These are phyloP conservation scores for Malassezia brasiliensis DNA, from an alignment of 1,284 basidiomycete genomes.

Conservation along the genomic window DNA sequence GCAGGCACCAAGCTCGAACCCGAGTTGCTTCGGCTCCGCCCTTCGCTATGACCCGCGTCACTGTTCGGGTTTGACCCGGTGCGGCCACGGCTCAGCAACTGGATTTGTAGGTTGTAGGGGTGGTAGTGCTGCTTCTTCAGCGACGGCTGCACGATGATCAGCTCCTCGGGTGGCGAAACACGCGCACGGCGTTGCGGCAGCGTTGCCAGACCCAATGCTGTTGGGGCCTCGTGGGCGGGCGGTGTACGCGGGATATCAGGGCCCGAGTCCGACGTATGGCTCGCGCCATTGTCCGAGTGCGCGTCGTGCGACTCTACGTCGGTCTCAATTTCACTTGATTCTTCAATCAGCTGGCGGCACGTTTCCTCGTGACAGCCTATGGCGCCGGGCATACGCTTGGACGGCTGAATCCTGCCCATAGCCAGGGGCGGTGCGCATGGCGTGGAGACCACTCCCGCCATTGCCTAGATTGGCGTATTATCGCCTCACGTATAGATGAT, in stretches of 20 bases:
- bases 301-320: no score
- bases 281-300: no score
- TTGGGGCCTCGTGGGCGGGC: no score
- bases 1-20: constrained; percentile 10
- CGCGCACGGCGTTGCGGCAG: no score
- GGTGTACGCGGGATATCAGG: no score
- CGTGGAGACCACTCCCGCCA: neutral
- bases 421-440: neutral
- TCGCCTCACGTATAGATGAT: no score
- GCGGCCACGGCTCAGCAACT: constrained; percentile 58
- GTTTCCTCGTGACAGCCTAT: no score
- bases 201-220: no score
- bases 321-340: no score
- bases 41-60: constrained; percentile 11
- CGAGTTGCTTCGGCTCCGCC: constrained; percentile 13
- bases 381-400: neutral
- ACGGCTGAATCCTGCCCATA: neutral
- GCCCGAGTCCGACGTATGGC: no score
- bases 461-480: neutral
- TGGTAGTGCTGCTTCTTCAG: constrained; percentile 74
- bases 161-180: constrained; percentile 25
- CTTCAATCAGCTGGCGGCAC: no score
- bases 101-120: constrained; percentile 83
- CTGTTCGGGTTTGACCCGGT: neutral
- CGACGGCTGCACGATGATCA: constrained; percentile 58